Percentiles rank a stretch among this genome's conserved stretches.
Conservation (phyloP, 495 filamentous ascomycete species). For the Evernia prunastri region DNA sequence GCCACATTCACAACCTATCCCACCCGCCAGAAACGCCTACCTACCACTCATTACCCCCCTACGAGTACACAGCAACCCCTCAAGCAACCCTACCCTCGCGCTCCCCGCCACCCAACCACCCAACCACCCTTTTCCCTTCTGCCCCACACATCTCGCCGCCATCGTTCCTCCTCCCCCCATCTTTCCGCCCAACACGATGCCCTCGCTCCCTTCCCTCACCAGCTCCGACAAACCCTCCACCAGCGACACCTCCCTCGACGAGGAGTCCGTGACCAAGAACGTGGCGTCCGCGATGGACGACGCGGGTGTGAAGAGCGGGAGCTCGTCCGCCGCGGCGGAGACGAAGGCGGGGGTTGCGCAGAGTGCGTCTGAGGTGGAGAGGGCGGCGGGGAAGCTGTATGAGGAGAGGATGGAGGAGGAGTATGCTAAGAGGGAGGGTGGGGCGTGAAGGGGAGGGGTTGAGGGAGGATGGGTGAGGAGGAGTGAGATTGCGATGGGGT, state of each 20-base stretch:
- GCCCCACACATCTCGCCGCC: no score
- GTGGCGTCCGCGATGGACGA: conserved; percentile 21
- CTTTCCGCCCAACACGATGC: no score
- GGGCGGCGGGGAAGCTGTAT: conserved; percentile 24
- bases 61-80: no score
- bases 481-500: neutral
- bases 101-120: no score
- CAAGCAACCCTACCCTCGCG: no score
- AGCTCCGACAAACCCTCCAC: conserved; percentile 20
- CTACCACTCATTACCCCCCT: no score
- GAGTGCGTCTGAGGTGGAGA: conserved; percentile 22
- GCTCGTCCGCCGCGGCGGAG: conserved; percentile 21
- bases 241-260: conserved; percentile 8
- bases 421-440: conserved; percentile 37
- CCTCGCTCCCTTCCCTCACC: conserved; percentile 21
- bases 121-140: no score
- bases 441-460: conserved; percentile 23
- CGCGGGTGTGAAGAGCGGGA: conserved; percentile 15
- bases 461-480: neutral
- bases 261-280: conserved; percentile 19
- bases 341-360: conserved; percentile 19
- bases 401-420: conserved; percentile 33
- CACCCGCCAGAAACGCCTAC: no score
- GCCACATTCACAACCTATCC: no score
- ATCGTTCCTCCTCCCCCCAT: neutral